Evolutionary conservation across 495 filamentous ascomycete genomes (phyloP), one percentile per base, ranked within the genome.

Genomic region (Tuber brumale): DNA sequence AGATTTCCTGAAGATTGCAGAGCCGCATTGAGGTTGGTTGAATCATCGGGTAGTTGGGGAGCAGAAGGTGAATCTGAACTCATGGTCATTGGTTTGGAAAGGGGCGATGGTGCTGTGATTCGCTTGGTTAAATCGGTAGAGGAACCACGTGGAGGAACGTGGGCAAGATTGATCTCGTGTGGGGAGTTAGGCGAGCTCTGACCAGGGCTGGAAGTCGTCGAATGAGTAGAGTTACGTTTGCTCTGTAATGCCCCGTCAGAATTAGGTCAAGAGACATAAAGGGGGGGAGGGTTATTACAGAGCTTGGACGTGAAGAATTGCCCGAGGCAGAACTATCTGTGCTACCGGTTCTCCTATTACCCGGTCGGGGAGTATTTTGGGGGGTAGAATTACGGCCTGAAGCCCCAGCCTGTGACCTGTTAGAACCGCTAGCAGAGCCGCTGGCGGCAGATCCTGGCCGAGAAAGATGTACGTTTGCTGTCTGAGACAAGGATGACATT

Each of bases 61-160:
- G 71, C 81, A 18, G 84, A 77, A 75, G 83, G 76, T 71, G 82
- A 84, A 76, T 84, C 86, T 74, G 84, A 82, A 76, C 83, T 89
- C 86, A 91, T 90, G 42, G 87, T 87, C 74, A 92, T 87, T 76
- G 94, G 94, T 84, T 93, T 91, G 0, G 95, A 97, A 46, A 97
- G 87, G 41, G 95, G 95, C 45, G 96, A 97, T 1, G 94, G 93
- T 82, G 89, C 93, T 80, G 85, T 87, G 61, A 89, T 83, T 83
- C 93, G 91, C 85, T 94, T 93, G 74, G 83, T 87, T 72, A 89
- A 86, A 85, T 96, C 92, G 83, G 89, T 84, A 73, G 92, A 93
- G 35, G 90, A 90, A 75, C 86, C 89, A 82, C 91, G 87, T 70
- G 91, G 87, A 70, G 90, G 91, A 75, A 93, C 88, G 79, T 86